These are phyloP conservation scores for Curvularia spicifera DNA, from an alignment of 2,329 filamentous ascomycete species.

Conservation along the genomic window DNA sequence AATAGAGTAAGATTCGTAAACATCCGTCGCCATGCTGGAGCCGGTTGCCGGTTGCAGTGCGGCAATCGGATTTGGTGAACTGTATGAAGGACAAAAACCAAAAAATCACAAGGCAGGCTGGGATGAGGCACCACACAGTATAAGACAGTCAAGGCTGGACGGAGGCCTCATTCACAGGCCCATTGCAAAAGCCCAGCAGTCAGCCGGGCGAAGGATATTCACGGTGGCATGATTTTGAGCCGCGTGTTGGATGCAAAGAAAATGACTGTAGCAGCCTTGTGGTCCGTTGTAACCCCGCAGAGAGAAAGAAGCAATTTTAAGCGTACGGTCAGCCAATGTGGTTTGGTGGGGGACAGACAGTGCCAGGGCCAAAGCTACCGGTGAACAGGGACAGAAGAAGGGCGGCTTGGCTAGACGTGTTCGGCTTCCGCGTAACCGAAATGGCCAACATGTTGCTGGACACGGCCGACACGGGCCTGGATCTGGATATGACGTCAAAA, in stretches of 20 bases:
- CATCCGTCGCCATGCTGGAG: not conserved
- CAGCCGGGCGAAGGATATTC: not conserved
- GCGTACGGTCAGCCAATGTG: conserved; percentile 10
- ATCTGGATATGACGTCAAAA: conserved; percentile 10
- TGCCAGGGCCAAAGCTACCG: conserved; percentile 21
- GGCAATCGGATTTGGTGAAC: no score
- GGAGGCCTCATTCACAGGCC: not conserved
- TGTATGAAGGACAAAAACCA: not conserved
- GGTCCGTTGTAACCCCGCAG: not conserved
- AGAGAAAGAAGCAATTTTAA: conserved; percentile 1
- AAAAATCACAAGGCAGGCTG: not conserved
- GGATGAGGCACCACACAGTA: not conserved
- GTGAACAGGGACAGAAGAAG: conserved; percentile 14
- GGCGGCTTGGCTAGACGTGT: not conserved
- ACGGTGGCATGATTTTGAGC: not conserved
- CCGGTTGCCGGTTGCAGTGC: not conserved
- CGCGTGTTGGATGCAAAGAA: not conserved
- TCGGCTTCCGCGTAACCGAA: not conserved
- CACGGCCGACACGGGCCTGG: not conserved
- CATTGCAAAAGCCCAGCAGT: conserved; percentile 1
- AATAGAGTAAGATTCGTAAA: no score
- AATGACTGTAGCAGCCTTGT: conserved; percentile 5
- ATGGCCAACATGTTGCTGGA: not conserved
- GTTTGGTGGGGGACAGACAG: not conserved
- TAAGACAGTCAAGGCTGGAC: not conserved